Base-by-base conservation (phyloP, 768 basidiomycete genomes). In the Phanerochaete carnosa region DNA sequence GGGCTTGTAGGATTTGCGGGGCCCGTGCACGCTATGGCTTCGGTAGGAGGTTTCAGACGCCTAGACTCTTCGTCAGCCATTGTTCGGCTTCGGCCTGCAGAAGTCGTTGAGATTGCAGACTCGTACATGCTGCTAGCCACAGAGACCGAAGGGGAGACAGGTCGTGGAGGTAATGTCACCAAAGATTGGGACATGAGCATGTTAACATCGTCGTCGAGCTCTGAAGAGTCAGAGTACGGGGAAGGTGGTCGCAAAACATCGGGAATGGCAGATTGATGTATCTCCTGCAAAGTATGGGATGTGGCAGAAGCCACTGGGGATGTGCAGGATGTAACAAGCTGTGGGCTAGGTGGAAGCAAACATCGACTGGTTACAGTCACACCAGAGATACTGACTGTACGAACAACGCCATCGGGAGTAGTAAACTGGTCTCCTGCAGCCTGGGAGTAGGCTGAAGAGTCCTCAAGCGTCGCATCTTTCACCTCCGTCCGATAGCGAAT, bases 141-240 rank as follows among this genome's bases (percentile, higher is more conserved):
- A 22, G 87, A 84, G 7, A 66, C 65, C 9, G 80, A 66, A 1
- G 71, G 71, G 1, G 74, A 73, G 15, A 56, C 37, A 6, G 71
- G 67, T 1, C 66, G 67, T 1, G 74, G 68, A 26, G 75, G 88
- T 37, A 94, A 76, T 55, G 74, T 79, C 2, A 80, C 86, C 33
- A 91, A 76, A 5, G 90, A 92, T 69, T 91, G 88, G 7, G 89
- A 88, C 89, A 92, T 91, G 56, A 81, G 75, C 67, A 84, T 73
- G 49, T 83, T 82, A 6, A 81, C 77, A 30, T 85, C 83, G 65
- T 90, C 88, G 62, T 92, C 89, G 37, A 89, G 57, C 39, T 70
- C 69, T 6, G 71, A 73, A 5, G 66, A 68, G 45, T 68, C 64
- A 9, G 71, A 69, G 32, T 13, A 62, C 51, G 37, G 51, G 65